These are phyloP conservation scores for Persicaria tinctoria DNA, from an alignment of 148 eudicot species.

Conservation along the genomic window DNA sequence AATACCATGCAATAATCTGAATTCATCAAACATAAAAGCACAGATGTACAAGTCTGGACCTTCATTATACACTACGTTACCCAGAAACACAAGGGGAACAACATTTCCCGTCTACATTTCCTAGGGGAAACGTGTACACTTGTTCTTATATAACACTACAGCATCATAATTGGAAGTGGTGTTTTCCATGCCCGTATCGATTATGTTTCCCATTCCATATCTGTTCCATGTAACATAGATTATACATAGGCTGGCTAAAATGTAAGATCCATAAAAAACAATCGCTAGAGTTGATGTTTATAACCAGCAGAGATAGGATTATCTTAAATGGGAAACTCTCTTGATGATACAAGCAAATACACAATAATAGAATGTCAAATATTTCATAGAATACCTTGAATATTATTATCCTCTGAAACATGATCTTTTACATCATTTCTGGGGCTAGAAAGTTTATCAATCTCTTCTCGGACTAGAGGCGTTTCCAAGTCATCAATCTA, in stretches of 20 bases:
- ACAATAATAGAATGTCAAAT: not conserved
- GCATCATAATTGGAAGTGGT: no score
- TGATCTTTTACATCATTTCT: conserved; percentile 28
- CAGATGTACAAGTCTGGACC: not conserved
- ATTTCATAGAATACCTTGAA: conserved; percentile 33
- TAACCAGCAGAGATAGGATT: not conserved
- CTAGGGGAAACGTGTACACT: no score
- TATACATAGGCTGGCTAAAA: not conserved
- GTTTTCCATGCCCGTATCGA: no score
- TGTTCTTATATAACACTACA: no score
- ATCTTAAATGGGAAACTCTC: not conserved
- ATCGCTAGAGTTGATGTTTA: not conserved
- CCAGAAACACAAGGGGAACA: no score
- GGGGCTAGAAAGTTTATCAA: conserved; percentile 25
- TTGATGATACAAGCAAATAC: not conserved
- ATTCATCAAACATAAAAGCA: conserved; percentile 2
- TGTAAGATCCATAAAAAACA: conserved; percentile 1
- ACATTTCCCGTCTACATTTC: no score
- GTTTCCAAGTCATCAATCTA: conserved; percentile 84
- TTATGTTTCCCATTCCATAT: no score
- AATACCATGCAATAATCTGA: not conserved
- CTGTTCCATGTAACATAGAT: no score
- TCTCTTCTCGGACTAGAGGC: conserved; percentile 71
- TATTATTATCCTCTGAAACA: conserved; percentile 26
- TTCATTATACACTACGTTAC: not conserved